Evolutionary conservation across 768 basidiomycete genomes (phyloP), one percentile per base, ranked within the genome.

Genomic region (Mycena belliarum): DNA sequence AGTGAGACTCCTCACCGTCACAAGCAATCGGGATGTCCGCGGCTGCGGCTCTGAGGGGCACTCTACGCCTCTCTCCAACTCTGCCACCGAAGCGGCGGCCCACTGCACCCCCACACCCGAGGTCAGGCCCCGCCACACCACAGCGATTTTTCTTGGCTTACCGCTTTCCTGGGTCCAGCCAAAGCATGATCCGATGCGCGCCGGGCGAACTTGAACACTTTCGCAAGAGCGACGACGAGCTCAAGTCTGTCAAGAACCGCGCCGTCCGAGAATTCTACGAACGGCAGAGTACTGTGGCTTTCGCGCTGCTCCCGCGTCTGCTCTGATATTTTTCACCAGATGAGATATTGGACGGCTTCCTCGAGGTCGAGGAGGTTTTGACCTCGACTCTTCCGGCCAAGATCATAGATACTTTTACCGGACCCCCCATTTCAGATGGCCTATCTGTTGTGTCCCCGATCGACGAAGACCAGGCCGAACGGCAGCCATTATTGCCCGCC

Each of bases 281-380:
- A 26, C 57, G 33, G 26, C 62, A 63, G 51, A 63, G 62, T 63
- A 4, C 32, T 45, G 18, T 40, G 18, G 7, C 29, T 35, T 29
- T 3, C 12, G 29, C 15, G n/a, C 46, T 2, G 7, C 52, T 16
- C 16, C 23, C 6, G 15, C 32, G 35, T 8, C 28, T n/a, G n/a
- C 18, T 5, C 29, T 24, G 35, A 48, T 8, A 9, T 8, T 52
- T 16, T 37, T 38, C 12, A 9, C 26, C 16, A 63, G 61, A 63
- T 49, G 62, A 52, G 21, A 59, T 57, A 32, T 55, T 63, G 2
- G 62, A 63, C 38, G 54, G 62, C 4, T 63, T 63, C 41, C 35
- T 41, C 6, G 58, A 63, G 35, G 62, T 60, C 8, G 62, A 63
- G 43, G 55, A 46, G 26, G 55, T 63, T 23, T 43, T 63, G 18